Percentiles rank a stretch among this genome's conserved stretches.
phyloP scores from a whole-genome alignment of 345 rosid species.

The Clarkia xantiana region DNA sequence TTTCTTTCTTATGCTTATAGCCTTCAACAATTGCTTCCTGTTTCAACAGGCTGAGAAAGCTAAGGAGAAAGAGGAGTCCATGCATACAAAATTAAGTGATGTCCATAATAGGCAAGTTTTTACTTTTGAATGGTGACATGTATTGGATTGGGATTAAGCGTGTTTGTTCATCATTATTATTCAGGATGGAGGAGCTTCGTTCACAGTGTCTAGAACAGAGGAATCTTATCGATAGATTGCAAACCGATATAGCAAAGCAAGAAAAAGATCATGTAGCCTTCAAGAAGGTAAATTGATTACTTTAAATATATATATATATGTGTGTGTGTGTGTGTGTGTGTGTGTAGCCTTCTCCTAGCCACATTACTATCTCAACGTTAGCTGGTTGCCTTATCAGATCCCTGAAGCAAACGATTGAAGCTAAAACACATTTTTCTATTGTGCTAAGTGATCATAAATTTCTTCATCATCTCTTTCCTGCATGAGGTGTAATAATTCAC shows the following conservation, averaged over 20 bases:
- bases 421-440: no score
- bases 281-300: conserved; percentile 36
- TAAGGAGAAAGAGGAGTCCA: conserved; percentile 67
- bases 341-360: not conserved
- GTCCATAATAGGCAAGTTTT: conserved; percentile 40
- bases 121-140: not conserved
- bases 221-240: conserved; percentile 42
- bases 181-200: conserved; percentile 63
- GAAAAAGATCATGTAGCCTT: conserved; percentile 42
- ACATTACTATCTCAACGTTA: no score
- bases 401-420: no score
- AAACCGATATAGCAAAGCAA: conserved; percentile 39
- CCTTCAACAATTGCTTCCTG: conserved; percentile 6
- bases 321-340: not conserved
- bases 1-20: conserved; percentile 1
- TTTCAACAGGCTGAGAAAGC: conserved; percentile 86
- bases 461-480: no score
- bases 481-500: no score
- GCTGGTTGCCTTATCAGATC: no score
- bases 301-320: not conserved
- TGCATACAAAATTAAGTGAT: conserved; percentile 46
- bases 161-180: not conserved
- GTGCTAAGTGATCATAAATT: no score
- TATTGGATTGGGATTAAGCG: not conserved
- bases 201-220: conserved; percentile 45